Conservation (phyloP, 768 basidiomycete species). For the Coprinopsis strossmayeri region DNA sequence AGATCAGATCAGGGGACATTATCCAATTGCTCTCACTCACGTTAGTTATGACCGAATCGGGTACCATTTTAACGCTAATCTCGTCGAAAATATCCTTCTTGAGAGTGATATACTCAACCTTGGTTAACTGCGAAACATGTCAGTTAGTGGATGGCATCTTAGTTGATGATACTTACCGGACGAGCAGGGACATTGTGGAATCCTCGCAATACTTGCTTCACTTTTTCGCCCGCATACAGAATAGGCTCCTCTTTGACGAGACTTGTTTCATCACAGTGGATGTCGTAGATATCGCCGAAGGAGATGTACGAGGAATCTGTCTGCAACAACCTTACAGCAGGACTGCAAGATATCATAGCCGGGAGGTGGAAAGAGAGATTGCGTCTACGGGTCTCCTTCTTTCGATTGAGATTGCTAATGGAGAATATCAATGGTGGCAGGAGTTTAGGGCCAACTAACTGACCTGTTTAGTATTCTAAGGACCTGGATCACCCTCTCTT, state of each 20-base stretch:
- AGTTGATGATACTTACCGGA: slow-evolving; percentile 30
- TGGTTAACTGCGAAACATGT: slow-evolving; percentile 39
- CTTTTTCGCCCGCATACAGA: slow-evolving; percentile 78
- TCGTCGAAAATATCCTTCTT: slow-evolving; percentile 89
- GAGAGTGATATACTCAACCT: slow-evolving; percentile 59
- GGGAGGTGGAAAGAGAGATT: slow-evolving; percentile 91
- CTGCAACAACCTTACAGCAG: slow-evolving; percentile 79
- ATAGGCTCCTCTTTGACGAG: slow-evolving; percentile 86
- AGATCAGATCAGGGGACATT: background rate
- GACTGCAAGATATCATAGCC: slow-evolving; percentile 76
- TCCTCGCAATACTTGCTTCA: slow-evolving; percentile 62
- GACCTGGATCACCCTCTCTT: slow-evolving; percentile 87
- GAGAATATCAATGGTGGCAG: background rate
- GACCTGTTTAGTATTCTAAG: slow-evolving; percentile 94
- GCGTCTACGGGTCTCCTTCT: slow-evolving; percentile 90
- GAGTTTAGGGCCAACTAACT: slow-evolving; percentile 14
- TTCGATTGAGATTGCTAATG: slow-evolving; percentile 68
- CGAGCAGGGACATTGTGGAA: slow-evolving; percentile 41
- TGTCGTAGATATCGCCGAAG: slow-evolving; percentile 91
- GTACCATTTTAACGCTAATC: slow-evolving; percentile 78
- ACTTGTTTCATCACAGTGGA: slow-evolving; percentile 69
- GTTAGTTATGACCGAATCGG: slow-evolving; percentile 78
- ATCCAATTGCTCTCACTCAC: slow-evolving; percentile 36
- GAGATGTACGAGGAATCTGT: slow-evolving; percentile 88
- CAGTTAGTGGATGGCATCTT: background rate